Conservation (phyloP, 306 rosid species). For the Alnus glutinosa region DNA sequence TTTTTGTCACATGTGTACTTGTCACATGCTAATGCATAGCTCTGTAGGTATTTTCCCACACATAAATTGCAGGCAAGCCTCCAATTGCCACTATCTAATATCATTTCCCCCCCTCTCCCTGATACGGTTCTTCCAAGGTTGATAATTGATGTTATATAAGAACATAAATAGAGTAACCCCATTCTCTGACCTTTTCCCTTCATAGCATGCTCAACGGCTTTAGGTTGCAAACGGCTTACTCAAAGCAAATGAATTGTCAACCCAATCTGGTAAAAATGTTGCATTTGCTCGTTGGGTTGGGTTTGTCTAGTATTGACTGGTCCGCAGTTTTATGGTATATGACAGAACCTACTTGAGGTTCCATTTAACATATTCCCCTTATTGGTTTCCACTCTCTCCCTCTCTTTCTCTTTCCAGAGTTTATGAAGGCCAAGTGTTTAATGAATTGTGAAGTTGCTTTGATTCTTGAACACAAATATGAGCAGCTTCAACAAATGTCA, state of each 20-base stretch:
- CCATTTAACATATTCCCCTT: not conserved
- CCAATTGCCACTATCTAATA: not conserved
- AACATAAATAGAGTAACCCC: too few species aligned
- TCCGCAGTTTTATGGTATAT: too few species aligned
- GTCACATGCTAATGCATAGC: not conserved
- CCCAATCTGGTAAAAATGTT: not conserved
- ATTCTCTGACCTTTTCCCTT: not conserved
- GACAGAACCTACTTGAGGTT: not conserved
- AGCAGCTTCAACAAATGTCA: constrained; percentile 92
- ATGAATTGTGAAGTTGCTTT: constrained; percentile 96
- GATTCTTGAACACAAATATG: constrained; percentile 94
- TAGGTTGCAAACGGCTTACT: not conserved
- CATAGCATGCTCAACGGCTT: not conserved
- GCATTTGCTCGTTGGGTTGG: not conserved
- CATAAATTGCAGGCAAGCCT: not conserved
- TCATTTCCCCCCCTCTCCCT: not conserved
- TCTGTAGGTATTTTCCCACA: not conserved
- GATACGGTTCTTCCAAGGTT: too few species aligned
- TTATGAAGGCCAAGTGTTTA: constrained; percentile 91
- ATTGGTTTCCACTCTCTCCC: not conserved
- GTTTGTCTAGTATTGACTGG: not conserved
- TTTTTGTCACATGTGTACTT: too few species aligned
- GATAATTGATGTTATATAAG: too few species aligned
- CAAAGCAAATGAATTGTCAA: not conserved
- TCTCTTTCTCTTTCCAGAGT: constrained; percentile 42